phyloP scores from a whole-genome alignment of 768 basidiomycete species.

The Chlorophyllum brunneum region DNA sequence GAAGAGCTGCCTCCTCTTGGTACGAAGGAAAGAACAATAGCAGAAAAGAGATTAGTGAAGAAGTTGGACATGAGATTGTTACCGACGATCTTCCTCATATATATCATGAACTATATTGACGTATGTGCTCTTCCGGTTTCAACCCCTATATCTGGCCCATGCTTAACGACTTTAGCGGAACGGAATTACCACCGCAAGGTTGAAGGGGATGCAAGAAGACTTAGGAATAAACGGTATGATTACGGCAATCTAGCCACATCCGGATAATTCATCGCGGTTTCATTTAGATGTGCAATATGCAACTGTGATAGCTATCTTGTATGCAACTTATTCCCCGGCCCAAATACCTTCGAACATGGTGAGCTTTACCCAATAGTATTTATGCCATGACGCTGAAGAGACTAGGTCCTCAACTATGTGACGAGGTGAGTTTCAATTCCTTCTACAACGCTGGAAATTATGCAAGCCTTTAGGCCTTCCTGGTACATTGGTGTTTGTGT shows the following conservation, averaged over 20 bases:
- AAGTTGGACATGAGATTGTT: slow-evolving; percentile 51
- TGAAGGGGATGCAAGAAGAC: slow-evolving; percentile 44
- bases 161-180: slow-evolving; percentile 28
- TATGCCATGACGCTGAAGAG: neutral
- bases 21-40: slow-evolving; percentile 22
- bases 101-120: slow-evolving; percentile 62
- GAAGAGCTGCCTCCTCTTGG: slow-evolving; percentile 4
- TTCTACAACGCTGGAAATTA: neutral
- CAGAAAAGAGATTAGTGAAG: slow-evolving; percentile 40
- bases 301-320: slow-evolving; percentile 13
- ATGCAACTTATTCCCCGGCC: slow-evolving; percentile 51
- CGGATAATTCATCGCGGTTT: neutral
- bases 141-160: no score
- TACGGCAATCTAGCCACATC: neutral
- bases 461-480: neutral
- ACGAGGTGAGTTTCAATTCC: slow-evolving; percentile 30
- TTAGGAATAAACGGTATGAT: slow-evolving; percentile 34
- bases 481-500: slow-evolving; percentile 8
- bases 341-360: slow-evolving; percentile 67
- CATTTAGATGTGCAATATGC: slow-evolving; percentile 18
- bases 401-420: slow-evolving; percentile 47
- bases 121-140: slow-evolving; percentile 27
- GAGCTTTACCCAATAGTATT: neutral
- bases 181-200: slow-evolving; percentile 40
- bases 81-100: slow-evolving; percentile 53